These are phyloP conservation scores for Nemania abortiva DNA, from an alignment of 2,329 filamentous ascomycete genomes.

Conservation along the genomic window DNA sequence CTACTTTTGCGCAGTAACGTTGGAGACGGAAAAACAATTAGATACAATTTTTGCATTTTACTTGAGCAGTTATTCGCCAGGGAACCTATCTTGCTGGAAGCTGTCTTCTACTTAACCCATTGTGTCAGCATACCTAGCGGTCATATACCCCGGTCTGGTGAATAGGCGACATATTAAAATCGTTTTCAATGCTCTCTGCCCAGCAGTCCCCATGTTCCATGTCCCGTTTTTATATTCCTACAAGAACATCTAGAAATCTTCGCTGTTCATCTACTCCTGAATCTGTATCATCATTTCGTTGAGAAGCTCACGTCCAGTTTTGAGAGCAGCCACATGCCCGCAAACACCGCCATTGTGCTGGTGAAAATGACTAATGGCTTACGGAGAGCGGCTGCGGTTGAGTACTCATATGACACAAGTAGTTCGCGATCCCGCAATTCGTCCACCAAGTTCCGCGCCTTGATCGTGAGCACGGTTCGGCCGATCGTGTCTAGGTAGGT, in stretches of 20 bases:
- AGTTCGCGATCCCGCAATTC: conserved; percentile 87
- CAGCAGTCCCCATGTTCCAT: conserved; percentile 9
- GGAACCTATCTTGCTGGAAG: not conserved
- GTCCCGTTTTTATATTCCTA: conserved; percentile 37
- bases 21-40: not conserved
- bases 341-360: conserved; percentile 80
- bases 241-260: conserved; percentile 35
- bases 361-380: conserved; percentile 88
- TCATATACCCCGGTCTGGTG: not conserved
- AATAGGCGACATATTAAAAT: conserved; percentile 4
- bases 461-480: conserved; percentile 83
- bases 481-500: conserved; percentile 96
- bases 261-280: conserved; percentile 33
- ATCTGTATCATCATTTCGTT: conserved; percentile 53
- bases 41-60: not conserved
- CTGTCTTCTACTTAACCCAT: conserved; percentile 10
- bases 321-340: conserved; percentile 78
- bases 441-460: conserved; percentile 88
- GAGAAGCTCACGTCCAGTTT: conserved; percentile 84
- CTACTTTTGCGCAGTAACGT: not conserved
- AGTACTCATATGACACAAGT: conserved; percentile 89
- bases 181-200: not conserved
- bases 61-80: not conserved
- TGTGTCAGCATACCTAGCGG: not conserved
- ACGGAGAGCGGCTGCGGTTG: conserved; percentile 77